Evolutionary conservation across 805 yeast genomes (phyloP), one percentile per base, ranked within the genome.

Genomic region (Lipomyces japonicus): DNA sequence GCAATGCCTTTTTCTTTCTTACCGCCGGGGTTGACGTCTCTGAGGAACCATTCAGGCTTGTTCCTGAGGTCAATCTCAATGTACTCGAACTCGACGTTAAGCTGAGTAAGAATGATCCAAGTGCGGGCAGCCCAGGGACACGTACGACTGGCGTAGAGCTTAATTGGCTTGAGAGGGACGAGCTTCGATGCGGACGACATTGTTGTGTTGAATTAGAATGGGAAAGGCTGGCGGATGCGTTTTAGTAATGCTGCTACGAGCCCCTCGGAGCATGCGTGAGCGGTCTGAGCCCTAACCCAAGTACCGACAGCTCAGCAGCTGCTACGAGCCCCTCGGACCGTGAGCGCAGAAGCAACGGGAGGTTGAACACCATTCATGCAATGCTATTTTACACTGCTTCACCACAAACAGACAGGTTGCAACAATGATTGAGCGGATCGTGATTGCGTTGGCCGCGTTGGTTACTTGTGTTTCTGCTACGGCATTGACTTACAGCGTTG

Each of bases 401-500:
- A n/a, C n/a, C n/a, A n/a, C n/a, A n/a, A n/a, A n/a, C n/a, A n/a
- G n/a, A n/a, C n/a, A n/a, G n/a, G n/a, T n/a, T n/a, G n/a, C n/a
- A n/a, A n/a, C n/a, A n/a, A n/a, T n/a, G n/a, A n/a, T n/a, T n/a
- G n/a, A n/a, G n/a, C n/a, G n/a, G n/a, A n/a, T n/a, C n/a, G n/a
- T n/a, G n/a, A n/a, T n/a, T n/a, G n/a, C n/a, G n/a, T 19, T 39
- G 30, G 18, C 25, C 3, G 12, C n/a, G 19, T 21, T 39, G 16
- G 39, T 44, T 2, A n/a, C 30, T n/a, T 42, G 32, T 28, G 57
- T 26, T 14, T 46, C 48, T 7, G 57, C 59, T 16, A 54, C 61
- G 9, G 60, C 95, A 10, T 71, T 87, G 63, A 86, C 93, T 0
- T 82, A 86, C 62, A 74, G 75, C 22, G 73, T 87, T 53, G 82